Evolutionary conservation across 768 basidiomycete genomes (phyloP).

Genomic region (Coprinopsis strossmayeri): DNA sequence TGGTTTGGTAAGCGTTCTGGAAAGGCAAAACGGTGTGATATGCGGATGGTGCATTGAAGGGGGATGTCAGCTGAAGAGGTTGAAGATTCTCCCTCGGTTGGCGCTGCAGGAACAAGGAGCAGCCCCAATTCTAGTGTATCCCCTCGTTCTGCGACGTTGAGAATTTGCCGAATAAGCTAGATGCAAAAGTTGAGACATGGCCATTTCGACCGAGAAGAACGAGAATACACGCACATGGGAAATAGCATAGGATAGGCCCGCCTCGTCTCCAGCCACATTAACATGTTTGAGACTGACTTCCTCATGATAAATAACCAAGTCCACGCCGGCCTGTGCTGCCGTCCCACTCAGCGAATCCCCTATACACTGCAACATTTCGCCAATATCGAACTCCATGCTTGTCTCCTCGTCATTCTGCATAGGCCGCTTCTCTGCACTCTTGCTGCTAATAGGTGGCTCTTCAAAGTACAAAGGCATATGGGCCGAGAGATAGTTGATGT

Average conservation of each 20-base stretch:
- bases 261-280: conserved; percentile 79
- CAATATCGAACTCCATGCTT: conserved; percentile 82
- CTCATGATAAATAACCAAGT: conserved; percentile 86
- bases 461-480: conserved; percentile 57
- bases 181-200: conserved; percentile 6
- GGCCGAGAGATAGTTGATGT: conserved; percentile 89
- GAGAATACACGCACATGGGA: conserved; percentile 62
- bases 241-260: conserved; percentile 72
- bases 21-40: conserved; percentile 40
- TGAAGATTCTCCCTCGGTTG: conserved; percentile 13
- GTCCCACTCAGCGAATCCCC: conserved; percentile 84
- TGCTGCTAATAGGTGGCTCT: conserved; percentile 12
- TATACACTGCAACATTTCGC: conserved; percentile 82
- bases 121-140: conserved; percentile 88
- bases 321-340: conserved; percentile 79
- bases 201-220: conserved; percentile 10
- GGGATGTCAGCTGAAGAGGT: conserved; percentile 26
- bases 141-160: conserved; percentile 58
- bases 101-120: conserved; percentile 30
- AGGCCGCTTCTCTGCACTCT: conserved; percentile 6
- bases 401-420: conserved; percentile 11
- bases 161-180: conserved; percentile 80
- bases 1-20: conserved; percentile 13
- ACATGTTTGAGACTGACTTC: conserved; percentile 86
- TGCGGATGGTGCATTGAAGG: conserved; percentile 36